These are phyloP conservation scores for Fraxinus greggii DNA, from an alignment of 305 asterid genomes.

Conservation along the genomic window DNA sequence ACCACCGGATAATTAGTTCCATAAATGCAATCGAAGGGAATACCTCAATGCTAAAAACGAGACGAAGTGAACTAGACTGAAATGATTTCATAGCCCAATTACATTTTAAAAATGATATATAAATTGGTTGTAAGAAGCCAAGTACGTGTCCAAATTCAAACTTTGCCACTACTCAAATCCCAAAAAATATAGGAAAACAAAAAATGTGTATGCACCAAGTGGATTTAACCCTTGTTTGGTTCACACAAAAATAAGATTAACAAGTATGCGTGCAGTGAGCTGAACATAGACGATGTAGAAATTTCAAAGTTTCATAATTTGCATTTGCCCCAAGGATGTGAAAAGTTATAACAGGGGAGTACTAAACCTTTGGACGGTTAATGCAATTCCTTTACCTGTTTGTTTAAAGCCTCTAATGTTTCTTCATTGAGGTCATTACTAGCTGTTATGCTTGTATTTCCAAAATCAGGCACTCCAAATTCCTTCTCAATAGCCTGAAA, in stretches of 20 bases:
- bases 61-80: neutral
- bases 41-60: neutral
- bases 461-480: conserved; percentile 62
- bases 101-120: neutral
- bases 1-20: neutral
- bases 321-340: neutral
- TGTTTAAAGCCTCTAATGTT: conserved; percentile 94
- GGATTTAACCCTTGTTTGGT: neutral
- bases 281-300: neutral
- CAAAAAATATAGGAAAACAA: neutral
- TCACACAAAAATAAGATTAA: neutral
- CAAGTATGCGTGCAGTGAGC: neutral
- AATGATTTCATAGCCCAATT: neutral
- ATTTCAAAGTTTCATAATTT: neutral
- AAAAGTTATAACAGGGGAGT: neutral
- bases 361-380: neutral
- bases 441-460: conserved; percentile 80
- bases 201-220: neutral
- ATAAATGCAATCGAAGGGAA: conserved; percentile 13
- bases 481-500: conserved; percentile 73
- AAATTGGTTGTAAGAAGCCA: neutral
- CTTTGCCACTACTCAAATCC: neutral
- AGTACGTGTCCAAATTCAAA: neutral
- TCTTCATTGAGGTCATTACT: conserved; percentile 98
- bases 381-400: conserved; percentile 60